Evolutionary conservation across 805 yeast species (phyloP).

Genomic region (Kodamaea jinghongensis): DNA sequence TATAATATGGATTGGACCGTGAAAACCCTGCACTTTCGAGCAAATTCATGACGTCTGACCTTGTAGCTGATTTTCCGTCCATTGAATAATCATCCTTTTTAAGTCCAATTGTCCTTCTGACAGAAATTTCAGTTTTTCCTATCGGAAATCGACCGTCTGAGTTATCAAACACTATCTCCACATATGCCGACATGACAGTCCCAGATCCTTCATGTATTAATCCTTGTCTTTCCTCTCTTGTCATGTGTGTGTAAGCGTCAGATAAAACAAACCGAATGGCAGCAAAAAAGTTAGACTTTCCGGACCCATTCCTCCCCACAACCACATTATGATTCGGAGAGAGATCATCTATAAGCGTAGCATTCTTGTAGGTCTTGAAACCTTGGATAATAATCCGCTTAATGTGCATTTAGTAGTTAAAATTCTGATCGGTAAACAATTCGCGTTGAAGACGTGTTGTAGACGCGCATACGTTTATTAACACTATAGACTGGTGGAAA

Average conservation of each 20-base stretch:
- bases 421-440: neutral
- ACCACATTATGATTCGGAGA: slow-evolving; percentile 83
- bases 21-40: slow-evolving; percentile 93
- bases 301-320: slow-evolving; percentile 92
- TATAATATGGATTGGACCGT: slow-evolving; percentile 86
- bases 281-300: slow-evolving; percentile 92
- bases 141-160: slow-evolving; percentile 71
- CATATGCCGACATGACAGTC: slow-evolving; percentile 88
- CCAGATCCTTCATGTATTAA: slow-evolving; percentile 89
- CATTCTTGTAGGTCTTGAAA: slow-evolving; percentile 86
- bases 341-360: slow-evolving; percentile 70
- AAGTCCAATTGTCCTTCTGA: slow-evolving; percentile 89
- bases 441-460: neutral
- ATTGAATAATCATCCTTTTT: slow-evolving; percentile 89
- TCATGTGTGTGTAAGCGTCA: slow-evolving; percentile 83
- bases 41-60: slow-evolving; percentile 75
- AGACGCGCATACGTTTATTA: neutral
- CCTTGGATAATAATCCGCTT: slow-evolving; percentile 77
- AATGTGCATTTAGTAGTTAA: slow-evolving; percentile 31
- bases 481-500: no score
- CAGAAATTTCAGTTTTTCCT: slow-evolving; percentile 62
- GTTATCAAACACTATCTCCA: slow-evolving; percentile 85
- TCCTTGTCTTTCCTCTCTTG: slow-evolving; percentile 81
- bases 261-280: slow-evolving; percentile 91
- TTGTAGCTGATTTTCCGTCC: slow-evolving; percentile 74